phyloP scores from a whole-genome alignment of 2,329 filamentous ascomycete genomes.

The Alternaria solani region DNA sequence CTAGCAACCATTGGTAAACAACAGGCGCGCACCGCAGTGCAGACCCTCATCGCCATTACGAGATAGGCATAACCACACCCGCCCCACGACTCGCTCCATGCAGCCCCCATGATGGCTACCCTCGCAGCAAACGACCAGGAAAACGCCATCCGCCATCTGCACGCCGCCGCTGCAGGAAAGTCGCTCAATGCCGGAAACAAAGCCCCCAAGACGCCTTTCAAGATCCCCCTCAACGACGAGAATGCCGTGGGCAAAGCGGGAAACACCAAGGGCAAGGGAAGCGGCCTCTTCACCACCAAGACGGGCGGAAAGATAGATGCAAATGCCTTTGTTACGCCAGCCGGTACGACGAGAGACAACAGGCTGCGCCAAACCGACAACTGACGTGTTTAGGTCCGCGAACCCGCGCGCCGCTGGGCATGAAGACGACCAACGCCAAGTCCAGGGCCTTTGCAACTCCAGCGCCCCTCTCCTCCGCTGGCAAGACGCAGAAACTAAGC shows the following conservation, averaged over 20 bases:
- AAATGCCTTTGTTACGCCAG: conserved; percentile 78
- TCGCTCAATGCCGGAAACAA: conserved; percentile 74
- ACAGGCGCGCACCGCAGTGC: conserved; percentile 13
- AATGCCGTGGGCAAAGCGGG: conserved; percentile 73
- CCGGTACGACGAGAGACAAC: conserved; percentile 63
- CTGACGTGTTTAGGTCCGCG: conserved; percentile 48
- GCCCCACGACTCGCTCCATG: conserved; percentile 38
- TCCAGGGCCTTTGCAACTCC: conserved; percentile 71
- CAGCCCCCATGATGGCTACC: conserved; percentile 66
- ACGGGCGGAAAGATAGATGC: conserved; percentile 63
- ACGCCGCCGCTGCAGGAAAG: conserved; percentile 75
- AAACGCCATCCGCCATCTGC: conserved; percentile 80
- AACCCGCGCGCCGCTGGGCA: conserved; percentile 81
- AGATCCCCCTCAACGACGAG: conserved; percentile 81
- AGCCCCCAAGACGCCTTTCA: conserved; percentile 83
- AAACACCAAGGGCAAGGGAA: conserved; percentile 68
- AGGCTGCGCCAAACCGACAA: conserved; percentile 3
- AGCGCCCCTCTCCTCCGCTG: conserved; percentile 66
- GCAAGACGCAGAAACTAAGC: conserved; percentile 71
- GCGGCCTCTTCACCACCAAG: conserved; percentile 61
- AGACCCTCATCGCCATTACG: conserved; percentile 7
- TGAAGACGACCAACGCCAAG: conserved; percentile 97
- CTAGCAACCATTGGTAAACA: conserved; percentile 46
- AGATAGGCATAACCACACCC: conserved; percentile 13
- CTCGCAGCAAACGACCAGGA: conserved; percentile 82